Percentiles rank a stretch among this genome's conserved stretches.
Conservation (phyloP, 2,329 filamentous ascomycete genomes). For the Sclerotinia glacialis region DNA sequence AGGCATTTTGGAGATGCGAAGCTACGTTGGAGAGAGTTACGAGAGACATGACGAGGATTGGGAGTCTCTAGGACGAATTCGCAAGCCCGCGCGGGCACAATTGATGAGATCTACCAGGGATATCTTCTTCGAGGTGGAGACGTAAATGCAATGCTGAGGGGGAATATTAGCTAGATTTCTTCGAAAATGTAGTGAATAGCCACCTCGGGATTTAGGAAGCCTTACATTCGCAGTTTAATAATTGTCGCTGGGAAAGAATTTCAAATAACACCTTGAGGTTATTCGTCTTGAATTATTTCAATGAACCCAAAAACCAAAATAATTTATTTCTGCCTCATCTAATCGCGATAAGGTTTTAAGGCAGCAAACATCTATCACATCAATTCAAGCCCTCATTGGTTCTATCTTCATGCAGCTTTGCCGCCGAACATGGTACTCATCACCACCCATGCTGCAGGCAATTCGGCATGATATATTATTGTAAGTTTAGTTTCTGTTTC, state of each 20-base stretch:
- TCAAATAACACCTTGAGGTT: background rate
- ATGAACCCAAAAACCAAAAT: slow-evolving; percentile 13
- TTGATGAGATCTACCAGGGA: slow-evolving; percentile 14
- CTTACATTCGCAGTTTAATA: background rate
- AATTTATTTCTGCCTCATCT: slow-evolving; percentile 23
- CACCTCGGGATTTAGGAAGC: background rate
- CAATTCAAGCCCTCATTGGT: slow-evolving; percentile 14
- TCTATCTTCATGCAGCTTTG: slow-evolving; percentile 18
- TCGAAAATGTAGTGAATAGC: background rate
- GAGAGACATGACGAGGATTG: slow-evolving; percentile 58
- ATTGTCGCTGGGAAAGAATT: background rate
- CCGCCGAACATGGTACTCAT: slow-evolving; percentile 17
- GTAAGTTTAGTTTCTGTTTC: slow-evolving; percentile 10
- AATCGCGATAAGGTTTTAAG: slow-evolving; percentile 19
- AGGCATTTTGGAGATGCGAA: slow-evolving; percentile 72
- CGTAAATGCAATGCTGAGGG: slow-evolving; percentile 1
- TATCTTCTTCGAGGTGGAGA: slow-evolving; percentile 11
- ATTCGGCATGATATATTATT: background rate
- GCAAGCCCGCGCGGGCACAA: slow-evolving; percentile 34
- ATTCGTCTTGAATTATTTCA: background rate
- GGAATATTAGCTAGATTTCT: background rate
- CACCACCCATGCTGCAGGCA: slow-evolving; percentile 18
- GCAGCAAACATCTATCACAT: slow-evolving; percentile 8
- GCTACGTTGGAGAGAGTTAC: slow-evolving; percentile 68
- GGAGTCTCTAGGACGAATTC: slow-evolving; percentile 20